phyloP scores from a whole-genome alignment of 768 basidiomycete species.

The Boletus sp. region DNA sequence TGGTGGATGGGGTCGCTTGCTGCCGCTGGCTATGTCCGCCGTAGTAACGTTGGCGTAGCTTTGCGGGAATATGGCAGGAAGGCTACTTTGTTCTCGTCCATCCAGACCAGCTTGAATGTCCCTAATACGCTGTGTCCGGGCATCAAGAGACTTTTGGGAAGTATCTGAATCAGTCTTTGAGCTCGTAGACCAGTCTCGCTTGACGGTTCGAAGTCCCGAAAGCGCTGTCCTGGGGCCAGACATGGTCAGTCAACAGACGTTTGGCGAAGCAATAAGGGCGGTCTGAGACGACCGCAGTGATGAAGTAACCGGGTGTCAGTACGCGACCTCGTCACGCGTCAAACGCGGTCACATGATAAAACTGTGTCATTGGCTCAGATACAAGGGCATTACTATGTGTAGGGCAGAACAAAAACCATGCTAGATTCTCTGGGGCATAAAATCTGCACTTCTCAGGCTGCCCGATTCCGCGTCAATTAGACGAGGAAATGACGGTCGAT shows the following conservation, averaged over 20 bases:
- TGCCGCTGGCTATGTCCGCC: constrained; percentile 23
- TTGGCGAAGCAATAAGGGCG: neutral
- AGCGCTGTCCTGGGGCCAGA: constrained; percentile 34
- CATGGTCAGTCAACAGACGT: constrained; percentile 13
- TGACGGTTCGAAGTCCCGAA: constrained; percentile 60
- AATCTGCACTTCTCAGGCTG: constrained; percentile 41
- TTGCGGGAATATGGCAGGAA: constrained; percentile 8
- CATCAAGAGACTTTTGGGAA: constrained; percentile 21
- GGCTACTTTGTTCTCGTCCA: constrained; percentile 35
- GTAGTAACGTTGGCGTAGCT: constrained; percentile 12
- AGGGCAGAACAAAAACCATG: constrained; percentile 36
- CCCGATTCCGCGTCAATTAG: constrained; percentile 57
- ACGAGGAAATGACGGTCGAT: constrained; percentile 46
- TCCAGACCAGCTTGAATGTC: constrained; percentile 58
- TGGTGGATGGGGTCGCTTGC: constrained; percentile 32
- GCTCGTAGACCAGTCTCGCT: constrained; percentile 59
- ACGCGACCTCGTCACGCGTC: constrained; percentile 1
- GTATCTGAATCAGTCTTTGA: constrained; percentile 31
- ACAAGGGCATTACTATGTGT: constrained; percentile 18
- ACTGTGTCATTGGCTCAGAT: too few species aligned
- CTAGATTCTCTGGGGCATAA: constrained; percentile 25
- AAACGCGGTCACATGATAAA: constrained; percentile 23
- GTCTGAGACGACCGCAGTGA: neutral
- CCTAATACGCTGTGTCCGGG: constrained; percentile 43
- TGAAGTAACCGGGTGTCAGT: neutral